Evolutionary conservation across 371 early-diverging fungal species (phyloP), one percentile per base, ranked within the genome.

Genomic region (Mortierella sp.): DNA sequence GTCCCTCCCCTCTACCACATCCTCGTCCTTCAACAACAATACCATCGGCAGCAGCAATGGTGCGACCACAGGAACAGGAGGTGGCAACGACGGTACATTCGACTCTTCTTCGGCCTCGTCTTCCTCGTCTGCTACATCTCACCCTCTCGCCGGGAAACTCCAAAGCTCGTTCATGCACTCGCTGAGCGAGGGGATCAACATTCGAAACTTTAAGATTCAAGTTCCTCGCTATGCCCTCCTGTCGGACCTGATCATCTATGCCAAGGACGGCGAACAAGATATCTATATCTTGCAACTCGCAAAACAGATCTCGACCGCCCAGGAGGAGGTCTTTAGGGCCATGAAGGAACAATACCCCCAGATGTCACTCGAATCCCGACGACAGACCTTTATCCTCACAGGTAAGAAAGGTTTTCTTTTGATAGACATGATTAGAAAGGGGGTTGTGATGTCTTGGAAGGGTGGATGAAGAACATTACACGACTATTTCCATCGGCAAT

Each of bases 161-260:
- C 48, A 44, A 14, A 68, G 71, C 24, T 78, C 75, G 43, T 84
- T 84, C 58, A 16, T 81, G 44, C 51, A 84, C 32, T 84, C 85
- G 46, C 63, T 81, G 3, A 84, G 82, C 12, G 90, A 90, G 32
- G 88, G 88, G 24, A 91, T 94, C 79, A 91, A 94, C 73, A 83
- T 94, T 73, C 87, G 94, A 24, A 94, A 92, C 78, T 94, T 94
- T 75, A 88, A 89, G 74, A 90, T 91, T 49, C 94, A 94, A 74
- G 88, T 91, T 0, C 83, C 89, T 12, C 87, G 93, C 51, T 92
- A 91, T 74, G 91, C 92, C 0, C 90, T 91, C 5, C 70, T 94
- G 24, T 91, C 90, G 46, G 93, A 94, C 81, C 82, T 94, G 29
- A 81, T 93, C 21, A 80, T 92, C 18, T 92, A 91, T 82, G 89